Percentiles rank a stretch among this genome's conserved stretches.
These are phyloP conservation scores for Ceriops decandra DNA, from an alignment of 345 rosid genomes.

Conservation along the genomic window DNA sequence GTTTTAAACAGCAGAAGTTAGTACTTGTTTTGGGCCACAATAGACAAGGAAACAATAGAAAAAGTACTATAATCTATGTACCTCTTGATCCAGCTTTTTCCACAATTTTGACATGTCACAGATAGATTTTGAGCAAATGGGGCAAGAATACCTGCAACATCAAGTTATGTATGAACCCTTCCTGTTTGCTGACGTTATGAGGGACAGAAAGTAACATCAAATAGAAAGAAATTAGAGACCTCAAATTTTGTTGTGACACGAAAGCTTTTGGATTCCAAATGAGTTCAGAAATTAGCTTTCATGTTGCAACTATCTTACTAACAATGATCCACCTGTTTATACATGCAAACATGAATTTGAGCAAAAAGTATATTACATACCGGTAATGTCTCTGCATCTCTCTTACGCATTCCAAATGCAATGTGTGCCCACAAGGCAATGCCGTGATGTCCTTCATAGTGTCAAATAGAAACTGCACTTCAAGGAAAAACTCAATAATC, in stretches of 20 bases:
- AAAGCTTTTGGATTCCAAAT: too few species aligned
- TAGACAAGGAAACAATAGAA: not conserved
- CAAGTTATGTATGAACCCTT: not conserved
- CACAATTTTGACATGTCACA: constrained; percentile 69
- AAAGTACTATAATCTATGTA: constrained; percentile 15
- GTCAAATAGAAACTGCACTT: constrained; percentile 55
- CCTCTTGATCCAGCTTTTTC: constrained; percentile 84
- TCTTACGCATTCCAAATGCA: constrained; percentile 51
- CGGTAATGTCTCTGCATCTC: constrained; percentile 52
- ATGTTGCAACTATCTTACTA: not conserved
- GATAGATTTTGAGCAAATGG: constrained; percentile 81
- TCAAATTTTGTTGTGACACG: too few species aligned
- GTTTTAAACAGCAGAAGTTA: constrained; percentile 1
- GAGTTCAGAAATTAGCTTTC: too few species aligned
- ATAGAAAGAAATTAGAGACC: too few species aligned
- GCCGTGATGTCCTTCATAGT: constrained; percentile 51
- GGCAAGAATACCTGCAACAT: constrained; percentile 68
- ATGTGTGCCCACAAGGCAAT: constrained; percentile 63
- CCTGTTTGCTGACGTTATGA: not conserved
- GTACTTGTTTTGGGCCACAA: not conserved
- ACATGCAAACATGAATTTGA: not conserved
- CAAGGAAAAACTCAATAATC: not conserved
- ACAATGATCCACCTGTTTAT: not conserved
- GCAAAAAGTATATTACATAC: constrained; percentile 24
- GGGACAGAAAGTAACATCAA: too few species aligned